Evolutionary conservation across 306 rosid species (phyloP).

Genomic region (Acacia confusa): DNA sequence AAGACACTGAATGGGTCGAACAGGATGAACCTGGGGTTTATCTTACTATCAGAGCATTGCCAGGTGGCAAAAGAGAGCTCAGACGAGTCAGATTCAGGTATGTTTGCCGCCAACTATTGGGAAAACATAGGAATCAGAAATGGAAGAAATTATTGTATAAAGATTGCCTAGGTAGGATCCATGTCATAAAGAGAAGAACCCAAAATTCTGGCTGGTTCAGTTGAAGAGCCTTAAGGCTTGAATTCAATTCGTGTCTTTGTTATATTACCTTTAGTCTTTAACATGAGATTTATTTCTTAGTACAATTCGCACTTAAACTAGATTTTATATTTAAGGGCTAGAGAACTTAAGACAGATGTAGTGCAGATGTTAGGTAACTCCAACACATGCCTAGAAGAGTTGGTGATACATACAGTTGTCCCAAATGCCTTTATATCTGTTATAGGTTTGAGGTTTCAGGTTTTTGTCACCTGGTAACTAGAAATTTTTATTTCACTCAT

Average conservation of each 20-base stretch:
- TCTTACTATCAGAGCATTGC: constrained; percentile 33
- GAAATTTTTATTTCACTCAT: background rate
- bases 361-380: background rate
- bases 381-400: background rate
- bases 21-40: constrained; percentile 46
- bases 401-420: background rate
- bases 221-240: background rate
- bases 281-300: too few species aligned
- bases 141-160: background rate
- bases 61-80: constrained; percentile 43
- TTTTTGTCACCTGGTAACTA: background rate
- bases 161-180: background rate
- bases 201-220: background rate
- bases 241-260: background rate
- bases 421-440: background rate
- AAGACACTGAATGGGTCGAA: constrained; percentile 41
- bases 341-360: background rate
- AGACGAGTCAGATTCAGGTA: constrained; percentile 43
- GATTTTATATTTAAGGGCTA: too few species aligned
- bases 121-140: background rate
- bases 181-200: background rate
- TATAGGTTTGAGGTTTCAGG: background rate
- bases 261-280: too few species aligned
- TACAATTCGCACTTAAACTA: too few species aligned
- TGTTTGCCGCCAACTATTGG: background rate